Evolutionary conservation across 768 basidiomycete species (phyloP), one percentile per base, ranked within the genome.

Genomic region (Lactifluus echinatus): DNA sequence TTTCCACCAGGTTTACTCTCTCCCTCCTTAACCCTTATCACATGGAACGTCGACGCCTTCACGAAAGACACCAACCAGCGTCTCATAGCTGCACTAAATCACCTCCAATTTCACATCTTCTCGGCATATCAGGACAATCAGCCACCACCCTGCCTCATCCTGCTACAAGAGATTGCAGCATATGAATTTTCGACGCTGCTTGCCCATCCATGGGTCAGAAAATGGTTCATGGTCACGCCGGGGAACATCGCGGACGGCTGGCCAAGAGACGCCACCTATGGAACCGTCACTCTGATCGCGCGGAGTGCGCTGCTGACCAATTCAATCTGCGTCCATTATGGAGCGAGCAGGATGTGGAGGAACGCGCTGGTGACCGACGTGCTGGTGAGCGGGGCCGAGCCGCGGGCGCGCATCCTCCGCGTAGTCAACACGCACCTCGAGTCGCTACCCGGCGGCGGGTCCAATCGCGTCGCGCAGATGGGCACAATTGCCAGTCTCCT

Each of bases 361-460:
- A 76, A 77, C 53, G 85, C 78, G 46, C 60, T 89, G 50, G 73
- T 81, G 42, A 78, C 81, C 46, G 82, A 84, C 65, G 55, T 84
- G 45, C 61, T 73, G 23, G 73, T 72, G 0, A 63, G 65, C 26
- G 65, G 69, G 1, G 72, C 60, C 17, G 66, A 51, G 26, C 44
- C 50, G 26, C 71, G 59, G 34, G 73, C 72, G 40, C 70, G 72
- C 26, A 73, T 76, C 50, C 55, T 88, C 59, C 75, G 85, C 28
- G 70, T 89, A 39, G 79, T 80, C 26, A 89, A 89, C 66, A 87
- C 86, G 24, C 87, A 90, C 65, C 72, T 90, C 48, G 88, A 90
- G 69, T 85, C 85, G 11, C 65, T 84, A 50, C 72, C 74, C 0
- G 15, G 50, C 0, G 84, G 83, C 15, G 55, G n/a, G 60, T 62